Evolutionary conservation across 2,329 filamentous ascomycete genomes (phyloP).

Genomic region (Metarhizium robertsii): DNA sequence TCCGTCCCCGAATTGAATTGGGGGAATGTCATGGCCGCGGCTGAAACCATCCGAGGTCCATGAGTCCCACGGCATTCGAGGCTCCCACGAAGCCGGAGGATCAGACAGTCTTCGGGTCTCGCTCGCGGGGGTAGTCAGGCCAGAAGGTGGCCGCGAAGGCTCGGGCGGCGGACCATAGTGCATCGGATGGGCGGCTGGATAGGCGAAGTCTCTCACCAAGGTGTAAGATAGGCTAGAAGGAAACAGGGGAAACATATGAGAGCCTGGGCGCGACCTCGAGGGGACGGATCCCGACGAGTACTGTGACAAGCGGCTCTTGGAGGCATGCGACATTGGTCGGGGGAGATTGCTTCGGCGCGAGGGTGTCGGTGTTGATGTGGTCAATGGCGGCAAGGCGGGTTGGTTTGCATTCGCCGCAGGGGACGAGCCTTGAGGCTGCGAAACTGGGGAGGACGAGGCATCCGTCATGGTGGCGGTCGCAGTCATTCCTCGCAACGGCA

Average conservation of each 20-base stretch:
- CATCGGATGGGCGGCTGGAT: conserved; percentile 69
- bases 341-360: conserved; percentile 51
- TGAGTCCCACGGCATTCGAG: conserved; percentile 49
- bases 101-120: conserved; percentile 78
- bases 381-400: conserved; percentile 45
- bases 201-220: conserved; percentile 94
- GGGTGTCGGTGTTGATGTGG: conserved; percentile 39
- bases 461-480: conserved; percentile 47
- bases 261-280: conserved; percentile 66
- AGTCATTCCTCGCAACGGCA: conserved; percentile 19
- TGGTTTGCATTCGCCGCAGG: conserved; percentile 41
- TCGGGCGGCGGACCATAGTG: conserved; percentile 90
- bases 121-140: conserved; percentile 75
- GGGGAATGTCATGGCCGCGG: conserved; percentile 63
- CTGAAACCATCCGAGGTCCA: conserved; percentile 45
- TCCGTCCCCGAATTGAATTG: conserved; percentile 77
- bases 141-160: conserved; percentile 59
- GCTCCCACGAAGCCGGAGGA: conserved; percentile 66
- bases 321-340: conserved; percentile 64
- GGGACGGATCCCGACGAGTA: conserved; percentile 65
- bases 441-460: conserved; percentile 43
- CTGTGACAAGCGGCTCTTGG: conserved; percentile 73
- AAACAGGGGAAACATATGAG: conserved; percentile 74
- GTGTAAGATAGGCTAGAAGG: conserved; percentile 81
- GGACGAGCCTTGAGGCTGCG: conserved; percentile 39